Conservation (phyloP, 2,329 filamentous ascomycete species). For the Ascochyta lentis region DNA sequence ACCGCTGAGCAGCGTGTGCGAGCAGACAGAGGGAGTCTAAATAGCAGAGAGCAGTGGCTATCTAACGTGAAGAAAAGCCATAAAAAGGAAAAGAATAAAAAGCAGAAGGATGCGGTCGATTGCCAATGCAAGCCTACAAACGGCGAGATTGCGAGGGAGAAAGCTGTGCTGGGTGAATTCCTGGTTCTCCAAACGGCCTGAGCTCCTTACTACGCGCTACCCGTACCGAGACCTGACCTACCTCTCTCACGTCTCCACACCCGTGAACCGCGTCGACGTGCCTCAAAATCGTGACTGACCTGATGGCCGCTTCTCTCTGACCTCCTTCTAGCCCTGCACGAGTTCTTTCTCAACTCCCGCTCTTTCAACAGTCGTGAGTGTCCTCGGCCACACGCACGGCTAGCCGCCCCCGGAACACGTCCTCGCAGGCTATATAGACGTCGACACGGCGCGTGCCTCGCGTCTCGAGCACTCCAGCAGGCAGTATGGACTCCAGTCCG, state of each 20-base stretch:
- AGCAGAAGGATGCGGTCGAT: neutral
- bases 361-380: constrained; percentile 24
- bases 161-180: constrained; percentile 26
- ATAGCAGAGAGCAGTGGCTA: neutral
- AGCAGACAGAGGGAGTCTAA: neutral
- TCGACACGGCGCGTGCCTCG: constrained; percentile 43
- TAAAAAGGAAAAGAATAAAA: neutral
- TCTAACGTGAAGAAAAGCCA: neutral
- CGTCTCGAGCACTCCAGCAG: constrained; percentile 24
- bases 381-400: constrained; percentile 32
- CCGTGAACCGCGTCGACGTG: constrained; percentile 38
- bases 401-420: constrained; percentile 33
- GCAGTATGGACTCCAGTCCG: constrained; percentile 44
- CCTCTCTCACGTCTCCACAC: constrained; percentile 30
- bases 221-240: constrained; percentile 20
- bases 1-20: constrained; percentile 11
- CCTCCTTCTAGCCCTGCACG: constrained; percentile 28
- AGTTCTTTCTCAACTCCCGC: constrained; percentile 20
- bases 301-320: constrained; percentile 46
- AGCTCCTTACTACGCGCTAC: constrained; percentile 31
- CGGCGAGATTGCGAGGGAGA: constrained; percentile 19
- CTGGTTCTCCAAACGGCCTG: constrained; percentile 28
- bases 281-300: constrained; percentile 42
- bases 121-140: neutral
- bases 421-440: constrained; percentile 23